Evolutionary conservation across 2,329 filamentous ascomycete species (phyloP).

Genomic region (Thelonectria olida): DNA sequence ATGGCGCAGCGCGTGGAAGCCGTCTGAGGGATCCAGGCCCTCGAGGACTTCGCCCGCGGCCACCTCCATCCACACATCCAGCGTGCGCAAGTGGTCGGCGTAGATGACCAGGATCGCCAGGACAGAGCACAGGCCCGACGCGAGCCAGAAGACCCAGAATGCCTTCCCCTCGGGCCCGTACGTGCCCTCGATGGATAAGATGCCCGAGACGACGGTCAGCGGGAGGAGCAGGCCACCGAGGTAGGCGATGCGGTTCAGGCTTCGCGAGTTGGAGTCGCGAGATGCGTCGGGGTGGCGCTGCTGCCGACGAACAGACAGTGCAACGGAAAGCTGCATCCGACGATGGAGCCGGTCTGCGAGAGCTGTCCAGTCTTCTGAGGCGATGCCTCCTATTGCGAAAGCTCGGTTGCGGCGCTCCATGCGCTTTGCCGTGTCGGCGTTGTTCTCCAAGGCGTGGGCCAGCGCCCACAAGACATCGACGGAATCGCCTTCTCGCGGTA

Average conservation of each 20-base stretch:
- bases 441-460: slow-evolving; percentile 37
- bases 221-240: slow-evolving; percentile 60
- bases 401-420: slow-evolving; percentile 28
- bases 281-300: slow-evolving; percentile 17
- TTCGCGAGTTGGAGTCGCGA: slow-evolving; percentile 48
- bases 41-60: slow-evolving; percentile 39
- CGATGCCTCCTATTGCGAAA: slow-evolving; percentile 20
- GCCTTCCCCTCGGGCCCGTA: slow-evolving; percentile 52
- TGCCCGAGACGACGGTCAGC: slow-evolving; percentile 56
- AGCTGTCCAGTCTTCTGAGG: slow-evolving; percentile 31
- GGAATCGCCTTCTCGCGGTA: slow-evolving; percentile 23
- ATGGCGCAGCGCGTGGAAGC: slow-evolving; percentile 6
- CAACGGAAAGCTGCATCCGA: slow-evolving; percentile 31
- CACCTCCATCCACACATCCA: slow-evolving; percentile 58
- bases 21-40: slow-evolving; percentile 32
- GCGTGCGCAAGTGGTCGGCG: slow-evolving; percentile 56
- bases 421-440: slow-evolving; percentile 33
- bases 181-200: slow-evolving; percentile 57
- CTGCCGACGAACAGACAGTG: slow-evolving; percentile 14
- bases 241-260: slow-evolving; percentile 59
- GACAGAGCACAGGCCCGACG: slow-evolving; percentile 49
- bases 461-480: slow-evolving; percentile 32
- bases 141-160: slow-evolving; percentile 62
- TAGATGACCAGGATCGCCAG: slow-evolving; percentile 56
- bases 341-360: slow-evolving; percentile 36